Evolutionary conservation across 768 basidiomycete genomes (phyloP).

Genomic region (Clathrus columnatus): DNA sequence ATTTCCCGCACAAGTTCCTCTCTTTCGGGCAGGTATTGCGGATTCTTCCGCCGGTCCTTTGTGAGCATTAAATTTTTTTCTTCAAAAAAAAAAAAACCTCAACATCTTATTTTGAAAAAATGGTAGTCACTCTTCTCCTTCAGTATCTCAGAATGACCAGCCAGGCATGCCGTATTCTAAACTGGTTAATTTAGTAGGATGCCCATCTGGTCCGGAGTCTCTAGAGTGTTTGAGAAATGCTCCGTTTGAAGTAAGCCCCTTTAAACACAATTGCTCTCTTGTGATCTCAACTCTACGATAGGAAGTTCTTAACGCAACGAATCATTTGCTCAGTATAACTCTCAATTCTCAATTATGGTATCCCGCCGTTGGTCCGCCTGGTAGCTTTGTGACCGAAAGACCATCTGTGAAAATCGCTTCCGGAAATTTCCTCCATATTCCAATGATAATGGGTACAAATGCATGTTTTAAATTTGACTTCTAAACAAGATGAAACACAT

Average conservation of each 20-base stretch:
- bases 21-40: conserved; percentile 45
- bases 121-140: conserved; percentile 44
- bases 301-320: conserved; percentile 33
- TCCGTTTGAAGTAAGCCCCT: conserved; percentile 32
- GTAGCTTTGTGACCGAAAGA: conserved; percentile 15
- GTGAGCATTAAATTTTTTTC: no score
- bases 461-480: conserved; percentile 9
- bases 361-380: conserved; percentile 16
- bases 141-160: conserved; percentile 38
- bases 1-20: conserved; percentile 14
- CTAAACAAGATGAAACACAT: background rate
- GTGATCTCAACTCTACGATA: conserved; percentile 20
- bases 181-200: conserved; percentile 38
- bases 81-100: no score
- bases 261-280: background rate
- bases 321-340: conserved; percentile 9
- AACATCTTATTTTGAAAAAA: no score
- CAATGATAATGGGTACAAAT: conserved; percentile 15
- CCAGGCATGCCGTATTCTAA: conserved; percentile 42
- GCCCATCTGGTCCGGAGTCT: conserved; percentile 29
- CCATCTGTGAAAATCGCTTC: conserved; percentile 15
- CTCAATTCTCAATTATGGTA: conserved; percentile 18
- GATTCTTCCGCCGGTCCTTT: conserved; percentile 48
- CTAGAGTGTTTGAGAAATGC: conserved; percentile 37
- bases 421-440: conserved; percentile 16